A percentile compares a stretch with the other conserved stretches of the same genome.
Conservation (phyloP, 2,329 filamentous ascomycete genomes). For the Microcyclospora tardicrescens region DNA sequence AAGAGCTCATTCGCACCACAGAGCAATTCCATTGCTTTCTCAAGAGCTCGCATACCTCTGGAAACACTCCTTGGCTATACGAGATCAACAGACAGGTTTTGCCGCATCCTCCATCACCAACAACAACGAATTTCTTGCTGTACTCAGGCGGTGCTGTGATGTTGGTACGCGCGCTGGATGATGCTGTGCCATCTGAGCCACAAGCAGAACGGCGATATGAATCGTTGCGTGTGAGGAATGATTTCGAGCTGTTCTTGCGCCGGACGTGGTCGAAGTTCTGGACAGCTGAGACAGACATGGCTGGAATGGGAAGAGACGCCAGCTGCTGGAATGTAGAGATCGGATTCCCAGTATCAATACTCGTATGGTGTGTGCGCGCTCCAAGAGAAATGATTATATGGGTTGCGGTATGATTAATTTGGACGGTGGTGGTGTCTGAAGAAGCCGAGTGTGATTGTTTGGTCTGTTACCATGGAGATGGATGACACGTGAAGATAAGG, state of each 20-base stretch:
- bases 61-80: conserved; percentile 97
- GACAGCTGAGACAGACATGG: conserved; percentile 22
- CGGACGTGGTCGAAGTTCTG: conserved; percentile 45
- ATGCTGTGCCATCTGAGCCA: conserved; percentile 66
- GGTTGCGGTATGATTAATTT: too few species aligned
- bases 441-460: too few species aligned
- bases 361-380: conserved; percentile 1
- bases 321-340: conserved; percentile 5
- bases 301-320: conserved; percentile 2
- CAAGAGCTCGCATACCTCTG: conserved; percentile 59
- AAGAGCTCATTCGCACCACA: too few species aligned
- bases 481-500: too few species aligned
- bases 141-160: conserved; percentile 84
- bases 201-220: conserved; percentile 27
- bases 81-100: conserved; percentile 98
- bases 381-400: too few species aligned
- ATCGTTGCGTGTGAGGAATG: conserved; percentile 21
- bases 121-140: conserved; percentile 98
- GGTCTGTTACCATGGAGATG: too few species aligned
- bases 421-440: too few species aligned
- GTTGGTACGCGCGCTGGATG: conserved; percentile 60
- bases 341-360: conserved; percentile 1
- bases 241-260: conserved; percentile 37
- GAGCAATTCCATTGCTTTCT: too few species aligned
- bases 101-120: conserved; percentile 93